Percentiles rank a stretch among this genome's conserved stretches.
phyloP scores from a whole-genome alignment of 2,329 filamentous ascomycete genomes.

The Cucurbitaria berberidis region DNA sequence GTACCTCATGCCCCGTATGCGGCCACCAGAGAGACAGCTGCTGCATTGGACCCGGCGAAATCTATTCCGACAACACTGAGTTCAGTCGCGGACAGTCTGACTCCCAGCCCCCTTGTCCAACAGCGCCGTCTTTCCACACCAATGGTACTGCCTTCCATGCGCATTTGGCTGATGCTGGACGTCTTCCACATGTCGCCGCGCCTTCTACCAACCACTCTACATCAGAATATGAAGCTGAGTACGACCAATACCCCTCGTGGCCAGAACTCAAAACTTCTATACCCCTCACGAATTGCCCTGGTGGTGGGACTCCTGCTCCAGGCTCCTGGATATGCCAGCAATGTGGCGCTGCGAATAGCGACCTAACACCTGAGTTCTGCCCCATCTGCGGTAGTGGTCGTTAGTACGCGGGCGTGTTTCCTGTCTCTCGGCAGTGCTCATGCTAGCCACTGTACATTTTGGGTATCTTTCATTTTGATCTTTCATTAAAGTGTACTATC shows the following conservation, averaged over 20 bases:
- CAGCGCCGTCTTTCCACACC: neutral
- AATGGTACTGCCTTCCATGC: neutral
- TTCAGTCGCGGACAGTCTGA: neutral
- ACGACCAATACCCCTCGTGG: neutral
- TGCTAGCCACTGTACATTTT: neutral
- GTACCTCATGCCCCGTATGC: conserved; percentile 5
- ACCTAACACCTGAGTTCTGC: neutral
- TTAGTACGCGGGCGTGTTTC: neutral
- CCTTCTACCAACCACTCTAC: neutral
- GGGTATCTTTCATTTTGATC: neutral
- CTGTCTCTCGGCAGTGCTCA: neutral
- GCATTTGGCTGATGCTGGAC: neutral
- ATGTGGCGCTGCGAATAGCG: neutral
- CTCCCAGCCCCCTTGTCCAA: neutral
- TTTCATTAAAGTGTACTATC: neutral
- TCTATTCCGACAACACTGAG: neutral
- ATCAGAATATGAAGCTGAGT: neutral
- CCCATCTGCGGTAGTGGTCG: neutral
- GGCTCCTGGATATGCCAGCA: neutral
- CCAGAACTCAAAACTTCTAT: no score
- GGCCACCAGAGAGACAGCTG: neutral
- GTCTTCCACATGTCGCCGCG: neutral
- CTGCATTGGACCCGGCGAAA: conserved; percentile 6
- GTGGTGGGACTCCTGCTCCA: neutral
- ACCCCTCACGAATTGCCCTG: no score